Evolutionary conservation across 202 grass and related monocot genomes (phyloP).

Genomic region (Digitaria exilis): DNA sequence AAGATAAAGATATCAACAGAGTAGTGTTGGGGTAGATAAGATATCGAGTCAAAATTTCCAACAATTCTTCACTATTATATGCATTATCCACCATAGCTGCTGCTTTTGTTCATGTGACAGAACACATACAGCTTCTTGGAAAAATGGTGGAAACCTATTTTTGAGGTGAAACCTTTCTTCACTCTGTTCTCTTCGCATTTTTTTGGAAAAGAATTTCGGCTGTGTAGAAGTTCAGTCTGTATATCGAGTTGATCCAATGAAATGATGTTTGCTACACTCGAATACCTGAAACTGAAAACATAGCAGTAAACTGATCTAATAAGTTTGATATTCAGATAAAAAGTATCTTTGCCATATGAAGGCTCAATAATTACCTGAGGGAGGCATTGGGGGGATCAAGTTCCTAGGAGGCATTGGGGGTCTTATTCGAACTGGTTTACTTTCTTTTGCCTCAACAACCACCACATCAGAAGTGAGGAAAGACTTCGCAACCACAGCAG

Average conservation of each 20-base stretch:
- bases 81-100: not conserved
- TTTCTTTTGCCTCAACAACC: slow-evolving; percentile 69
- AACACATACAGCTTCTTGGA: not conserved
- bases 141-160: not conserved
- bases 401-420: slow-evolving; percentile 57
- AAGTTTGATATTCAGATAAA: slow-evolving; percentile 17
- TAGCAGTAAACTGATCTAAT: slow-evolving; percentile 8
- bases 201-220: not conserved
- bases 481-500: slow-evolving; percentile 81
- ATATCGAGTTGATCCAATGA: not conserved
- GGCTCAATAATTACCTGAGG: slow-evolving; percentile 42
- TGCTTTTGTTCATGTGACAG: not conserved
- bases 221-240: not conserved
- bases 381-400: slow-evolving; percentile 51
- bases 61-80: not conserved
- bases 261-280: slow-evolving; percentile 42
- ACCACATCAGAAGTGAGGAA: slow-evolving; percentile 89
- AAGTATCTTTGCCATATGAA: not conserved
- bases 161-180: not conserved
- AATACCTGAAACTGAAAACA: slow-evolving; percentile 61
- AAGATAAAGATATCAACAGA: too few species aligned
- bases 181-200: not conserved
- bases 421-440: slow-evolving; percentile 53
- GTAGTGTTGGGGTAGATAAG: not conserved
- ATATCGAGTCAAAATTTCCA: slow-evolving; percentile 15